phyloP scores from a whole-genome alignment of 495 filamentous ascomycete genomes.

The Aspergillus heteromorphus region DNA sequence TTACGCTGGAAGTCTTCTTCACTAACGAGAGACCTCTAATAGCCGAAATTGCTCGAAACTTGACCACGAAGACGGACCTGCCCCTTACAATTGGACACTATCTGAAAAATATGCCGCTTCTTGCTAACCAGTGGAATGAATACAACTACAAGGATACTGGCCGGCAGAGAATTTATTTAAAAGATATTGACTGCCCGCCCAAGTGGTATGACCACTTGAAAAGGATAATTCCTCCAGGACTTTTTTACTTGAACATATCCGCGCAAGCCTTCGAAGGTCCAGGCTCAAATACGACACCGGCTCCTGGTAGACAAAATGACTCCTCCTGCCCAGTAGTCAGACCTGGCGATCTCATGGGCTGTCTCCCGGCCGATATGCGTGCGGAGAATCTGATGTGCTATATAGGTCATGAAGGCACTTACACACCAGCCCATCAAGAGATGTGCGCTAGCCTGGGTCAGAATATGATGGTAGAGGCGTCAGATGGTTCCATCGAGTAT shows the following conservation, averaged over 20 bases:
- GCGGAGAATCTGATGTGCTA: slow-evolving; percentile 98
- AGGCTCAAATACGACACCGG: slow-evolving; percentile 5
- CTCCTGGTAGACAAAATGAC: neutral
- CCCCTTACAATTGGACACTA: slow-evolving; percentile 85
- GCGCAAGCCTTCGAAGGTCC: slow-evolving; percentile 50
- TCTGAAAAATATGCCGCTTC: slow-evolving; percentile 69
- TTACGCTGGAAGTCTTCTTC: neutral
- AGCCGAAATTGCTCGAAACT: slow-evolving; percentile 69
- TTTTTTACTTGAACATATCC: slow-evolving; percentile 85
- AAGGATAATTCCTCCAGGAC: slow-evolving; percentile 64
- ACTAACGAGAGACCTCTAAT: slow-evolving; percentile 3
- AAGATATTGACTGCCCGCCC: slow-evolving; percentile 88
- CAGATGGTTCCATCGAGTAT: slow-evolving; percentile 49
- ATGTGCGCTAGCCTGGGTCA: slow-evolving; percentile 97
- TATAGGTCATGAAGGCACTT: slow-evolving; percentile 94
- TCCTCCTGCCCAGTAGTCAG: slow-evolving; percentile 37
- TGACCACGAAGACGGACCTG: slow-evolving; percentile 61
- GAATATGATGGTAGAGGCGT: slow-evolving; percentile 95
- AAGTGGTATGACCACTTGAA: slow-evolving; percentile 77
- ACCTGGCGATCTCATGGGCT: slow-evolving; percentile 90
- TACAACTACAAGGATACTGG: slow-evolving; percentile 62
- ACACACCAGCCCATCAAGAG: slow-evolving; percentile 91
- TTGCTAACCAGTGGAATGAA: slow-evolving; percentile 68
- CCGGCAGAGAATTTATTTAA: slow-evolving; percentile 83
- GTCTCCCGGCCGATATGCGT: slow-evolving; percentile 75